These are phyloP conservation scores for Aureobasidium sp. DNA, from an alignment of 2,329 filamentous ascomycete species.

Conservation along the genomic window DNA sequence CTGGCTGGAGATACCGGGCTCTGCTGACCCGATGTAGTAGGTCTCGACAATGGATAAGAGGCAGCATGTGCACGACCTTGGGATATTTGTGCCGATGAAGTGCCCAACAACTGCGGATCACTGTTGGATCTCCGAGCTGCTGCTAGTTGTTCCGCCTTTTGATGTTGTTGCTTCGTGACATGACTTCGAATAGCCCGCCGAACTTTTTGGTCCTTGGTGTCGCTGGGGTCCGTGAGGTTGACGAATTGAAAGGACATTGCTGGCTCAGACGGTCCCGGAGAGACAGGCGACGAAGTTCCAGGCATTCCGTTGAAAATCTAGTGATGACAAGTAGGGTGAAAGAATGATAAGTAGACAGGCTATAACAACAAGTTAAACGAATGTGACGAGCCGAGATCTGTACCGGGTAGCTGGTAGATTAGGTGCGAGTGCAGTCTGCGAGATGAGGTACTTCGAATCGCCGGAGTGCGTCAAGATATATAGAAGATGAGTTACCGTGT, in stretches of 20 bases:
- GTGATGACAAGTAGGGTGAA: neutral
- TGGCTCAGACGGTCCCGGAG: neutral
- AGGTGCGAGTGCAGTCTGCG: neutral
- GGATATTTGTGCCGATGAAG: neutral
- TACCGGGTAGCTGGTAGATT: neutral
- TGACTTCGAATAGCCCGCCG: conserved; percentile 27
- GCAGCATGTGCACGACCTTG: conserved; percentile 13
- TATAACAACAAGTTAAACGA: neutral
- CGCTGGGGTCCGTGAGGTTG: conserved; percentile 20
- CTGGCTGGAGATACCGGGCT: neutral
- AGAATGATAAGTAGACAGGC: neutral
- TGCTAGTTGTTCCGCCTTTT: conserved; percentile 19
- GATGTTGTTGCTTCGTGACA: conserved; percentile 25
- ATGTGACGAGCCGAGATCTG: neutral
- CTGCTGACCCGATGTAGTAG: neutral
- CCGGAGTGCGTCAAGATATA: neutral
- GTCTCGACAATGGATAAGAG: conserved; percentile 7
- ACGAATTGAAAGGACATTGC: conserved; percentile 5
- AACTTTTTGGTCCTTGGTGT: conserved; percentile 23
- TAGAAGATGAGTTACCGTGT: neutral
- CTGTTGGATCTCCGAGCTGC: conserved; percentile 16
- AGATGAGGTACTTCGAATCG: neutral
- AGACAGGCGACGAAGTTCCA: neutral
- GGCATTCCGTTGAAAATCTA: neutral
- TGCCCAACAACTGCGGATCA: neutral